Evolutionary conservation across 306 rosid species (phyloP).

Genomic region (Sindora glabra): DNA sequence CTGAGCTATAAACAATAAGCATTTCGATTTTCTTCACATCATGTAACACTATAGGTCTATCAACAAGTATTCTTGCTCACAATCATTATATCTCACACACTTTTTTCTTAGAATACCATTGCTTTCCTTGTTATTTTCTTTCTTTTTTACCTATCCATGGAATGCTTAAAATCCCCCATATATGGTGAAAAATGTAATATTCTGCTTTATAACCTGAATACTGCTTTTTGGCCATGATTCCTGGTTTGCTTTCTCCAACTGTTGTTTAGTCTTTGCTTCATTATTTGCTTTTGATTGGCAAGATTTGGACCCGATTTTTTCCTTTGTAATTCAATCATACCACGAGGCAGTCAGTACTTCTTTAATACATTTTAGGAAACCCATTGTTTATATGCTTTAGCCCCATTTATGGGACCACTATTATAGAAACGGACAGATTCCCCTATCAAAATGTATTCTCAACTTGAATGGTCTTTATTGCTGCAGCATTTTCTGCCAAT

Average conservation of each 20-base stretch:
- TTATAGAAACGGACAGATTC: background rate
- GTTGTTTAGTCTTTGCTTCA: no score
- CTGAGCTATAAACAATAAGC: conserved; percentile 18
- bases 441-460: no score
- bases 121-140: background rate
- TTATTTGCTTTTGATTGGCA: background rate
- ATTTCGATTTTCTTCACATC: background rate
- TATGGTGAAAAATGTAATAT: background rate
- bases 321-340: background rate
- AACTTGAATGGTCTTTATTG: no score
- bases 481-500: no score
- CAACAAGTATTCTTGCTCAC: background rate
- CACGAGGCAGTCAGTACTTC: background rate
- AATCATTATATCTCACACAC: background rate
- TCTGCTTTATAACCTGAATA: background rate
- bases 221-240: background rate
- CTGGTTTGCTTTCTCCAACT: background rate
- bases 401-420: background rate
- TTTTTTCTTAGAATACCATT: background rate
- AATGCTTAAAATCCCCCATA: background rate
- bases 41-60: background rate
- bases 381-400: background rate
- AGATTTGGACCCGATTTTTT: conserved; percentile 13
- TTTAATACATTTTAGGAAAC: background rate
- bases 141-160: background rate